Percentiles rank a stretch among this genome's conserved stretches.
Conservation (phyloP, 495 filamentous ascomycete genomes). For the Aspergillus kassunensis region DNA sequence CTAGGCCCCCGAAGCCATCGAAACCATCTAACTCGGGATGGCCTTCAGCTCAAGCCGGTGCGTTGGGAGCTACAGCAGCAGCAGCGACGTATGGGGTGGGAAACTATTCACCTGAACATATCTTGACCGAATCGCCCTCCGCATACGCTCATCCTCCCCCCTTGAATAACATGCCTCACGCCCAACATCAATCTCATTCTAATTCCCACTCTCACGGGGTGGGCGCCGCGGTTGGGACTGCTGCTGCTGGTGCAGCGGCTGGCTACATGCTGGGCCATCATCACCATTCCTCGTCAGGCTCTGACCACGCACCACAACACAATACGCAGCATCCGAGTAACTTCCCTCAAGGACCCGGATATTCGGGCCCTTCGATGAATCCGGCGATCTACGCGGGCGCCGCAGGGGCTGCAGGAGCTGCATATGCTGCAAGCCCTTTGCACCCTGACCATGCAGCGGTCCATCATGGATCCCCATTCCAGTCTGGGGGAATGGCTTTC, state of each 20-base stretch:
- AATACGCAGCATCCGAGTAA: slow-evolving; percentile 29
- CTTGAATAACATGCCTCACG: slow-evolving; percentile 21
- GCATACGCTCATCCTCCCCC: slow-evolving; percentile 20
- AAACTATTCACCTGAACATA: slow-evolving; percentile 17
- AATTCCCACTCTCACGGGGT: slow-evolving; percentile 20
- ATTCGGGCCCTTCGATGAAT: slow-evolving; percentile 22
- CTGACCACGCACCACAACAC: slow-evolving; percentile 28
- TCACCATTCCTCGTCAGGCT: slow-evolving; percentile 34
- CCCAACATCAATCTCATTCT: slow-evolving; percentile 27
- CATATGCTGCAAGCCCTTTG: slow-evolving; percentile 36
- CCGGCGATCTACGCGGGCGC: slow-evolving; percentile 42
- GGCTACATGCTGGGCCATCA: slow-evolving; percentile 46
- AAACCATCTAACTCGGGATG: slow-evolving; percentile 26
- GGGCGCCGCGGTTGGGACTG: slow-evolving; percentile 37
- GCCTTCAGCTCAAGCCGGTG: slow-evolving; percentile 16
- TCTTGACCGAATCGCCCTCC: slow-evolving; percentile 16
- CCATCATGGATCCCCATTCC: slow-evolving; percentile 20
- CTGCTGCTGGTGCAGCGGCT: slow-evolving; percentile 45
- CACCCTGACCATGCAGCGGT: slow-evolving; percentile 23
- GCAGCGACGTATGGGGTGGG: slow-evolving; percentile 29
- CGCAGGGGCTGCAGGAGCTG: slow-evolving; percentile 40
- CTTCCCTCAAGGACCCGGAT: slow-evolving; percentile 18
- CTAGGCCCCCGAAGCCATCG: slow-evolving; percentile 26
- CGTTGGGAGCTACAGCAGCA: slow-evolving; percentile 23
- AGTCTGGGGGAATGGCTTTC: slow-evolving; percentile 36